These are phyloP conservation scores for Cucurbita ficifolia DNA, from an alignment of 306 rosid species.

Conservation along the genomic window DNA sequence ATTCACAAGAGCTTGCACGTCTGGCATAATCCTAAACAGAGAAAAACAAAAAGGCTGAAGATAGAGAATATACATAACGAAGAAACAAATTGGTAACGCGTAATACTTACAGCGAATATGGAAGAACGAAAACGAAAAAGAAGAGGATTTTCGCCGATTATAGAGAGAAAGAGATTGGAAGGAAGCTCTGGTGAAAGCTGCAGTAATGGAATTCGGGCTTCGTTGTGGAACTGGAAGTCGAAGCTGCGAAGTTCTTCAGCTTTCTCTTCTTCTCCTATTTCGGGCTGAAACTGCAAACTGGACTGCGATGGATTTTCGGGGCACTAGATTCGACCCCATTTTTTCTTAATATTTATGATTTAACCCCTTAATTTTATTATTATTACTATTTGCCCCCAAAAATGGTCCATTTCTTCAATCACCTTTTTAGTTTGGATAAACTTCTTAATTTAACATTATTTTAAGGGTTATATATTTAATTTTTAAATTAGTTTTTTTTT, in stretches of 20 bases:
- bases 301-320: no score
- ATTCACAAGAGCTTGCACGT: slow-evolving; percentile 59
- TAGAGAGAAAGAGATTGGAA: not conserved
- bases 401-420: no score
- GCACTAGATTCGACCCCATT: no score
- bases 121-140: not conserved
- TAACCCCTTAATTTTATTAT: no score
- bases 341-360: no score
- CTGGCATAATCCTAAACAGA: slow-evolving; percentile 50
- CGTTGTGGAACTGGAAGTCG: not conserved
- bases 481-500: no score
- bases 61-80: not conserved
- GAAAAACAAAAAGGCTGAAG: not conserved
- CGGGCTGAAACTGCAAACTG: not conserved
- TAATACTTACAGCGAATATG: not conserved
- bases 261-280: not conserved
- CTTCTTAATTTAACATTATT: no score
- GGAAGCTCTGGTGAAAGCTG: not conserved
- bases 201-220: not conserved
- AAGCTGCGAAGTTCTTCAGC: not conserved
- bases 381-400: no score
- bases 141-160: not conserved
- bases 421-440: no score
- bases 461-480: no score
- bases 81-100: not conserved